Base-by-base conservation (phyloP, 2,329 filamentous ascomycete genomes). In the Xylaria arbuscula region DNA sequence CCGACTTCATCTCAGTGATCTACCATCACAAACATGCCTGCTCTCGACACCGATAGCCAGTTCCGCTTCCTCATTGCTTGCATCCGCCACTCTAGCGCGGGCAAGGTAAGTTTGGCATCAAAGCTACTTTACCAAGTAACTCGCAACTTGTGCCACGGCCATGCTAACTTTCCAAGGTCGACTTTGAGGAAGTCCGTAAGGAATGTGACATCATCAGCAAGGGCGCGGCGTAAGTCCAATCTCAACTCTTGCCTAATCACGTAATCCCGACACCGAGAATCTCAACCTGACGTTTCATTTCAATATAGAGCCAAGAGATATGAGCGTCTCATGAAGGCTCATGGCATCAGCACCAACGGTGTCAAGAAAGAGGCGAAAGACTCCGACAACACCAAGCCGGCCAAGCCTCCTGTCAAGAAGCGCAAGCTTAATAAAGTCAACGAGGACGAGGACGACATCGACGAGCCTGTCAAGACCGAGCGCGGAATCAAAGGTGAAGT, bases 21-120 rank as follows among this genome's bases (percentile, higher is more conserved):
- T 10, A 47, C 7, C 7, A 53, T 24, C 9, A 38, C 19, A 76
- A 83, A 72, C 11, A 89, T 89, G 87, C 70, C 75, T 67, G 32
- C 81, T 66, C 80, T 81, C 24, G 84, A 87, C 34, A 81, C 86
- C 22, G 83, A 88, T 34, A 79, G 80, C 0, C 89, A 91, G 72
- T 84, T 92, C 79, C 86, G 85, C 69, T 92, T 93, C 76, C 82
- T 93, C 28, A 84, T 92, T 57, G 83, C 83, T 62, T 92, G 90
- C 79, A 90, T 92, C 77, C 84, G 85, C 62, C 80, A 89, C 78
- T 86, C 87, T 10, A 83, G 80, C 73, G 84, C 84, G 70, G 89
- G 89, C 69, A 88, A 87, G 78, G 90, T 90, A 79, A 75, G 81
- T 22, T 32, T 24, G 13, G 40, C n/a, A 8, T 22, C 28, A 8